These are phyloP conservation scores for Vanilla planifolia DNA, from an alignment of 106 monocot genomes.

Conservation along the genomic window DNA sequence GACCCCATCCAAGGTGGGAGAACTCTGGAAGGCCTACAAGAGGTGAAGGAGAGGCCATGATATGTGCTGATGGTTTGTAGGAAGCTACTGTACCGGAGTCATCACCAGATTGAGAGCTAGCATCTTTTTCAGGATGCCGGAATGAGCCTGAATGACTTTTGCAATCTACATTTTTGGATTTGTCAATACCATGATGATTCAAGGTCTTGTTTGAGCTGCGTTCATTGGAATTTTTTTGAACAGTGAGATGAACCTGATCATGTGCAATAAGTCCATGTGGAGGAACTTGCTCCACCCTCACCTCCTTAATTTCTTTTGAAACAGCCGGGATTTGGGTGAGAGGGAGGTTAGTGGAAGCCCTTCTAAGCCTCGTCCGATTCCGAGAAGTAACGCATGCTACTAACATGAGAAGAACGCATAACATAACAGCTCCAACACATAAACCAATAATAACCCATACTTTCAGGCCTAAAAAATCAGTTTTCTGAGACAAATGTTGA, in stretches of 20 bases:
- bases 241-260: conserved; percentile 21
- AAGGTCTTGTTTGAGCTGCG: conserved; percentile 29
- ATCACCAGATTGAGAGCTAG: conserved; percentile 30
- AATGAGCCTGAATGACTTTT: conserved; percentile 39
- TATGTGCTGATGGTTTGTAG: conserved; percentile 13
- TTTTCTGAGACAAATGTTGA: conserved; percentile 36
- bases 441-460: conserved; percentile 52
- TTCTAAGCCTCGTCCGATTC: conserved; percentile 15
- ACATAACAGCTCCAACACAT: conserved; percentile 27
- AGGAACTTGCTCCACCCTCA: conserved; percentile 20
- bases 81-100: conserved; percentile 17
- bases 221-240: conserved; percentile 26
- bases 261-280: conserved; percentile 16
- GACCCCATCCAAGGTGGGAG: conserved; percentile 51
- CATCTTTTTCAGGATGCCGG: conserved; percentile 33
- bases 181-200: conserved; percentile 19
- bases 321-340: conserved; percentile 34
- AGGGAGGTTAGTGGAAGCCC: conserved; percentile 16
- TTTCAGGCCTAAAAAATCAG: conserved; percentile 43
- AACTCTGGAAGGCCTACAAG: conserved; percentile 41
- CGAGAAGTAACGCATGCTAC: conserved; percentile 25
- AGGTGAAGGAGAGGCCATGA: conserved; percentile 23
- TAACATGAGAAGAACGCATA: conserved; percentile 17
- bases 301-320: conserved; percentile 52
- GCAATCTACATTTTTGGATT: conserved; percentile 24